phyloP scores from a whole-genome alignment of 352 stramenopile species.

The Saprolegnia diclina region DNA sequence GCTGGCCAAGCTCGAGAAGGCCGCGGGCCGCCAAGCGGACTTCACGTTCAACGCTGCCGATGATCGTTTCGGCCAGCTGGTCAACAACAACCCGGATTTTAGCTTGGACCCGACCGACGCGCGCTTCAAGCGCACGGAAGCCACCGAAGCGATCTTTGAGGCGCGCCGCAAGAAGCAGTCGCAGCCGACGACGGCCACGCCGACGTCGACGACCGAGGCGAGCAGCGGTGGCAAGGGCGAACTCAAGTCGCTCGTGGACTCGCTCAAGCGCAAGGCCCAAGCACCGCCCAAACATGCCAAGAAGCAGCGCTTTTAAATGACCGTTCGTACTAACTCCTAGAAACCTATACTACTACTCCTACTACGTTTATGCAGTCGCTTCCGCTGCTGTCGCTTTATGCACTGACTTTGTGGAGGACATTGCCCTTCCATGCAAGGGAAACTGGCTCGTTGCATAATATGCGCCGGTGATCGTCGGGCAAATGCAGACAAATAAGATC shows the following conservation, averaged over 20 bases:
- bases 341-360: no score
- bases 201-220: not conserved
- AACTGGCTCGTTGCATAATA: constrained; percentile 3
- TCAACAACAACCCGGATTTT: constrained; percentile 70
- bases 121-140: constrained; percentile 79
- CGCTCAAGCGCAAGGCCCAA: constrained; percentile 73
- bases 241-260: constrained; percentile 69
- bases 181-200: constrained; percentile 16
- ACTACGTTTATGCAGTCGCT: no score
- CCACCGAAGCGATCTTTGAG: constrained; percentile 71
- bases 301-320: constrained; percentile 29
- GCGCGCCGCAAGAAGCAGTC: constrained; percentile 54
- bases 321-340: no score
- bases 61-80: constrained; percentile 67
- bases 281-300: constrained; percentile 34
- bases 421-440: not conserved
- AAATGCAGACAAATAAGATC: no score
- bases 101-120: constrained; percentile 78
- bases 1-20: constrained; percentile 60
- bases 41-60: constrained; percentile 74
- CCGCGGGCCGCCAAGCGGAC: constrained; percentile 57
- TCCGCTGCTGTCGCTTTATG: no score
- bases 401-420: not conserved
- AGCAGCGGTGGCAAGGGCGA: constrained; percentile 36
- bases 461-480: not conserved